phyloP scores from a whole-genome alignment of 164 flowering plant genomes.

The Cinnamomum micranthum region DNA sequence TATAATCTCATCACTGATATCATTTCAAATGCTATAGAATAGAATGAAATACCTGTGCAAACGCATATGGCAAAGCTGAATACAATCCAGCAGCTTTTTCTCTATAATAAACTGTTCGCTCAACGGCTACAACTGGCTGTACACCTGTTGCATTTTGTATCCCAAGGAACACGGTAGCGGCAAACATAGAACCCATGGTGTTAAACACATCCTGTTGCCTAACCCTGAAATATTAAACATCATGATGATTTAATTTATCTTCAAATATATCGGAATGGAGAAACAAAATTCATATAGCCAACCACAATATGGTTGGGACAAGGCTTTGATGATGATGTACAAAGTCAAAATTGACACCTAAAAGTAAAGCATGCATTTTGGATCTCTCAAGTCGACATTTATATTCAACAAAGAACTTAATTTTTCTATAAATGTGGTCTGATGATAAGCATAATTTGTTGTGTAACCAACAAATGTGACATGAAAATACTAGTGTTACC shows the following conservation, averaged over 20 bases:
- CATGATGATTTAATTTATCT: not conserved
- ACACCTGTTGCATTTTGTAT: constrained; percentile 48
- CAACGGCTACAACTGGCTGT: constrained; percentile 54
- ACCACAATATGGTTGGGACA: too few relatives aligned
- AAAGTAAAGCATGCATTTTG: not conserved
- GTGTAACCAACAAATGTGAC: too few relatives aligned
- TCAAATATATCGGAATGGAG: not conserved
- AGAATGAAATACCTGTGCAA: constrained; percentile 36
- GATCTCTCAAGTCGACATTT: too few relatives aligned
- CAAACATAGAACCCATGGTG: constrained; percentile 63
- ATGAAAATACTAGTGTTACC: too few relatives aligned
- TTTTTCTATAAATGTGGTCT: too few relatives aligned
- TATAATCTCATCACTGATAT: not conserved
- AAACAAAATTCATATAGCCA: too few relatives aligned
- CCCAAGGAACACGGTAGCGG: constrained; percentile 48
- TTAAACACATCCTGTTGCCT: constrained; percentile 39
- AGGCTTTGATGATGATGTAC: too few relatives aligned
- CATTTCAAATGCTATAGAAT: not conserved
- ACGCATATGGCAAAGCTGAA: constrained; percentile 41
- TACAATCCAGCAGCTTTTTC: constrained; percentile 4
- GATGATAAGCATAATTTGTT: too few relatives aligned
- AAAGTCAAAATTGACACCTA: not conserved
- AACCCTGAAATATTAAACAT: constrained; percentile 15
- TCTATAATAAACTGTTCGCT: constrained; percentile 39
- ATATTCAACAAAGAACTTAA: too few relatives aligned